phyloP scores from a whole-genome alignment of 1,139 yeast genomes.

The Scheffersomyces titani region DNA sequence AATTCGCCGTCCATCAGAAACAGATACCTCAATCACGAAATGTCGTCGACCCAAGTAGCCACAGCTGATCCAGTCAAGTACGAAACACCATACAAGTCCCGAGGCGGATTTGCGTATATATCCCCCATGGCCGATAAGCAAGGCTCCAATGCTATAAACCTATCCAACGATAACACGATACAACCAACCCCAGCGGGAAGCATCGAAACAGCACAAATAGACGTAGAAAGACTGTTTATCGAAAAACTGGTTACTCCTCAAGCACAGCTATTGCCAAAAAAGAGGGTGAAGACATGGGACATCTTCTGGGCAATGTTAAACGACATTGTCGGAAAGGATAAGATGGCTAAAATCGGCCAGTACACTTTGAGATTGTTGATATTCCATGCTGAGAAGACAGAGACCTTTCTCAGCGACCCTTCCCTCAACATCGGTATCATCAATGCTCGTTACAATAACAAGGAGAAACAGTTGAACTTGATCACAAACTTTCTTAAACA shows the following conservation, averaged over 20 bases:
- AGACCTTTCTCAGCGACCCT: slow-evolving; percentile 37
- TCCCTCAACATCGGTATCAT: slow-evolving; percentile 31
- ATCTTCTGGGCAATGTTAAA: slow-evolving; percentile 54
- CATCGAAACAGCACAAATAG: background rate
- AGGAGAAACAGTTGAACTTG: slow-evolving; percentile 34
- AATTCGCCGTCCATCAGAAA: slow-evolving; percentile 24
- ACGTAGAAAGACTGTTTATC: background rate
- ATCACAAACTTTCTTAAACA: slow-evolving; percentile 39
- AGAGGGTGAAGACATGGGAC: slow-evolving; percentile 25
- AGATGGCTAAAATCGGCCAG: slow-evolving; percentile 64
- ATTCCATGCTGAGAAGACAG: slow-evolving; percentile 46
- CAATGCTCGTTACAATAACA: slow-evolving; percentile 33
- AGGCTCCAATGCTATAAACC: slow-evolving; percentile 8
- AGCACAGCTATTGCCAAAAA: background rate
- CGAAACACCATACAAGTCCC: slow-evolving; percentile 25
- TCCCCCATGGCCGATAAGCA: slow-evolving; percentile 25
- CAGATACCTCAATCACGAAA: slow-evolving; percentile 1
- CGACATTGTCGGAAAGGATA: slow-evolving; percentile 67
- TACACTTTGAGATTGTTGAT: slow-evolving; percentile 57
- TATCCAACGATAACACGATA: slow-evolving; percentile 1
- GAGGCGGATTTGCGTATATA: slow-evolving; percentile 16
- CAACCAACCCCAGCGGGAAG: background rate
- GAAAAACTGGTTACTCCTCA: slow-evolving; percentile 1
- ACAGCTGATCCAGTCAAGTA: slow-evolving; percentile 9
- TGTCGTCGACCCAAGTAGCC: slow-evolving; percentile 10